A percentile compares a stretch with the other conserved stretches of the same genome.
Conservation (phyloP, 108 stramenopile genomes). For the Phaeodactylum tricornutum region DNA sequence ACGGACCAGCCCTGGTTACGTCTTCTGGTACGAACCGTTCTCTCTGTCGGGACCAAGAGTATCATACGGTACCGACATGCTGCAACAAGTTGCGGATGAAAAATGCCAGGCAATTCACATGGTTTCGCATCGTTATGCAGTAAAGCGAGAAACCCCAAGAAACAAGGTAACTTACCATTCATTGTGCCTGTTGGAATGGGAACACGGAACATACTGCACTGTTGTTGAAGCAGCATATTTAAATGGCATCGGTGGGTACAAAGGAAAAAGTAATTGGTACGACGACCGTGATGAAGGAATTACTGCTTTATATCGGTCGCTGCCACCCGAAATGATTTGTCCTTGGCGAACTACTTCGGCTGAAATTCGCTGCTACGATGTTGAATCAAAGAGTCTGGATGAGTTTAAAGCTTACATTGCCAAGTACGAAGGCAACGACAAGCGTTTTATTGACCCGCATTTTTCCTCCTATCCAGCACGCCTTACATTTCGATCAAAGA, state of each 20-base stretch:
- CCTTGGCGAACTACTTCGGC: slow-evolving; percentile 39
- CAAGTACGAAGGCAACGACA: slow-evolving; percentile 22
- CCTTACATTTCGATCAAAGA: slow-evolving; percentile 33
- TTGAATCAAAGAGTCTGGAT: slow-evolving; percentile 28
- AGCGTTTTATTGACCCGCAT: slow-evolving; percentile 41
- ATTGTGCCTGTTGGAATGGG: slow-evolving; percentile 49
- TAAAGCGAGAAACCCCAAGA: slow-evolving; percentile 28
- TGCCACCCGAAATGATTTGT: slow-evolving; percentile 47
- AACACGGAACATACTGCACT: slow-evolving; percentile 45
- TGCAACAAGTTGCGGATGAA: slow-evolving; percentile 22
- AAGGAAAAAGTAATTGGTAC: slow-evolving; percentile 45
- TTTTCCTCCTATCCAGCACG: slow-evolving; percentile 42
- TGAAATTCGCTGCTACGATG: slow-evolving; percentile 57
- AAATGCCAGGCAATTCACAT: slow-evolving; percentile 36
- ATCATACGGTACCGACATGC: slow-evolving; percentile 28
- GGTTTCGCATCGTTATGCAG: slow-evolving; percentile 58
- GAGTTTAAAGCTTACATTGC: slow-evolving; percentile 38
- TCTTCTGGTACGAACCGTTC: slow-evolving; percentile 37
- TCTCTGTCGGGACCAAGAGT: slow-evolving; percentile 15
- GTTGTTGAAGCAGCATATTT: slow-evolving; percentile 50
- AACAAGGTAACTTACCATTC: slow-evolving; percentile 29
- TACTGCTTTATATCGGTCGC: slow-evolving; percentile 20
- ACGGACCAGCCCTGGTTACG: slow-evolving; percentile 27
- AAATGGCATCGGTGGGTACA: slow-evolving; percentile 63
- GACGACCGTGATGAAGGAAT: slow-evolving; percentile 28